A percentile compares a stretch with the other conserved stretches of the same genome.
Conservation (phyloP, 805 yeast species). For the Candida alai region DNA sequence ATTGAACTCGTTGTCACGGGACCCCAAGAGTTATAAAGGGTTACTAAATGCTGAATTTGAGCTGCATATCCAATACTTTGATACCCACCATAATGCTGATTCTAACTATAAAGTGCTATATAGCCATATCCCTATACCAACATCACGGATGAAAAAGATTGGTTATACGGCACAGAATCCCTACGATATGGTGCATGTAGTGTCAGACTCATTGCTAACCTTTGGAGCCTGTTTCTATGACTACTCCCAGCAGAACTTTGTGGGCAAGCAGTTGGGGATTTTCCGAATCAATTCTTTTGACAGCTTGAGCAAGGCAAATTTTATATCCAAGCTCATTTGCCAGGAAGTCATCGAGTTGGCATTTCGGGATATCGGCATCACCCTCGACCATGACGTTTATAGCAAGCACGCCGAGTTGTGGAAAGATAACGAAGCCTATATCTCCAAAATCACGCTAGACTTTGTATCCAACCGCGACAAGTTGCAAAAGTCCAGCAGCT, state of each 20-base stretch:
- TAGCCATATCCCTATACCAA: slow-evolving; percentile 30
- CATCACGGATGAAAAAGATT: slow-evolving; percentile 28
- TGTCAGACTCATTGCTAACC: slow-evolving; percentile 35
- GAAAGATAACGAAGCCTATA: slow-evolving; percentile 42
- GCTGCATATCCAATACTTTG: slow-evolving; percentile 32
- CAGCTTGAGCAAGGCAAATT: slow-evolving; percentile 47
- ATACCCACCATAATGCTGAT: slow-evolving; percentile 24
- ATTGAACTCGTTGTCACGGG: slow-evolving; percentile 45
- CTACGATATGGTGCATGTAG: slow-evolving; percentile 23
- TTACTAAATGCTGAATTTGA: slow-evolving; percentile 39
- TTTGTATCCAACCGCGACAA: slow-evolving; percentile 37
- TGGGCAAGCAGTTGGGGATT: slow-evolving; percentile 49
- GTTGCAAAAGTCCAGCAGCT: slow-evolving; percentile 40
- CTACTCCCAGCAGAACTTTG: slow-evolving; percentile 24
- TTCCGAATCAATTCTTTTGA: slow-evolving; percentile 50
- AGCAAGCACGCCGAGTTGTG: slow-evolving; percentile 42
- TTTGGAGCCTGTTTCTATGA: slow-evolving; percentile 47
- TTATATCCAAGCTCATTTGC: slow-evolving; percentile 41
- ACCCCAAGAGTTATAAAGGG: slow-evolving; percentile 41
- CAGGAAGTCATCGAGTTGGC: slow-evolving; percentile 48
- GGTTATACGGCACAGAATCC: slow-evolving; percentile 35
- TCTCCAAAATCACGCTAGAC: slow-evolving; percentile 37
- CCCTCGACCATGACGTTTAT: slow-evolving; percentile 30
- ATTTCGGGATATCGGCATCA: slow-evolving; percentile 40
- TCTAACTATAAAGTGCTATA: slow-evolving; percentile 24